phyloP scores from a whole-genome alignment of 768 basidiomycete species.

The Mycena epipterygia region DNA sequence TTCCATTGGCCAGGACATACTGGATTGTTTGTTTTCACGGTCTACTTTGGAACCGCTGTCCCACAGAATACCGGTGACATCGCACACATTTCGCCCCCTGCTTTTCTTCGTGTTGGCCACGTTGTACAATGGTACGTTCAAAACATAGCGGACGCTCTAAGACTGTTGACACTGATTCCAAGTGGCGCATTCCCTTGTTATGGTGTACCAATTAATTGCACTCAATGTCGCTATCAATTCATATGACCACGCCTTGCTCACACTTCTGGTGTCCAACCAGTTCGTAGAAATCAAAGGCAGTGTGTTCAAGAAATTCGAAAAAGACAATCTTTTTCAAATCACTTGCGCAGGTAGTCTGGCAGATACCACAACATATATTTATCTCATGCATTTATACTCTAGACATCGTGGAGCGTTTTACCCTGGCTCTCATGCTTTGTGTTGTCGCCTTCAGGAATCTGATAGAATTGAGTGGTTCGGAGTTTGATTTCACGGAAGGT shows the following conservation, averaged over 20 bases:
- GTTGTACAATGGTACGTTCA: slow-evolving; percentile 80
- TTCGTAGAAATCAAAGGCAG: slow-evolving; percentile 99
- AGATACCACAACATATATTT: background rate
- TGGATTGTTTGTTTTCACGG: slow-evolving; percentile 95
- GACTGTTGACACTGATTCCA: background rate
- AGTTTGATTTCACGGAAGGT: slow-evolving; percentile 83
- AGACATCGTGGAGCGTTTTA: slow-evolving; percentile 99
- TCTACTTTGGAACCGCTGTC: slow-evolving; percentile 87
- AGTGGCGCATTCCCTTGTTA: slow-evolving; percentile 94
- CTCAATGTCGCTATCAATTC: slow-evolving; percentile 99
- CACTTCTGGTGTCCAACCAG: slow-evolving; percentile 95
- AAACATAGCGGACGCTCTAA: background rate
- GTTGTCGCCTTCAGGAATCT: slow-evolving; percentile 95
- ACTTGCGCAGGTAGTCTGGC: slow-evolving; percentile 87
- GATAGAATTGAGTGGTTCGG: slow-evolving; percentile 93
- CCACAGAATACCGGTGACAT: slow-evolving; percentile 69
- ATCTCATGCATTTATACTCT: slow-evolving; percentile 1
- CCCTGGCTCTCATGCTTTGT: slow-evolving; percentile 89
- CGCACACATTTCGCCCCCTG: slow-evolving; percentile 81
- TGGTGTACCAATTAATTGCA: slow-evolving; percentile 95
- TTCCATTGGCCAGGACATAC: slow-evolving; percentile 97
- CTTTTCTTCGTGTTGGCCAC: slow-evolving; percentile 88
- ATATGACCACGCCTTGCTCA: slow-evolving; percentile 95
- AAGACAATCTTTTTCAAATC: slow-evolving; percentile 98
- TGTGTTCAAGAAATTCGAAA: slow-evolving; percentile 99